A percentile compares a stretch with the other conserved stretches of the same genome.
Evolutionary conservation across 768 basidiomycete species (phyloP).

Genomic region (Infundibulicybe gibba): DNA sequence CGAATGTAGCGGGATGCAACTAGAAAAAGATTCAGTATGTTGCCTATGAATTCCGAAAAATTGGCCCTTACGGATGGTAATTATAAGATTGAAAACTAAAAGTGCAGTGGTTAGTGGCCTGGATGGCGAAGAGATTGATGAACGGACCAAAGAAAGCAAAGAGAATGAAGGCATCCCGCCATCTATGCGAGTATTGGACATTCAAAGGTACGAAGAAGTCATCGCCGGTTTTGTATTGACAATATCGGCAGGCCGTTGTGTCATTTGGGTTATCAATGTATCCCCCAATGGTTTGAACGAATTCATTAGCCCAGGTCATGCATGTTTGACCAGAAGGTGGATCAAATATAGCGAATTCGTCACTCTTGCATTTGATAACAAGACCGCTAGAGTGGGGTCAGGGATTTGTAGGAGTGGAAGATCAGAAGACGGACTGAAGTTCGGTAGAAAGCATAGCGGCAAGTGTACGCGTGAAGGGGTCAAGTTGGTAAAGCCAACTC

Average conservation of each 20-base stretch:
- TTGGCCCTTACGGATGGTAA: conserved; percentile 40
- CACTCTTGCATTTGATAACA: conserved; percentile 53
- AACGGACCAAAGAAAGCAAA: conserved; percentile 52
- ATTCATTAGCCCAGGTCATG: conserved; percentile 62
- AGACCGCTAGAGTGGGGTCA: conserved; percentile 44
- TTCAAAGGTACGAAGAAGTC: conserved; percentile 69
- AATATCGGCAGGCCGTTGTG: conserved; percentile 65
- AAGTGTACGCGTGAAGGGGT: conserved; percentile 68
- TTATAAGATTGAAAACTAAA: conserved; percentile 65
- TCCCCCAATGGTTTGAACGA: conserved; percentile 59
- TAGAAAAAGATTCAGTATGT: conserved; percentile 13
- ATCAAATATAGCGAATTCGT: conserved; percentile 70
- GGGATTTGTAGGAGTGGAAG: conserved; percentile 1
- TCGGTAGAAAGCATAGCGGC: conserved; percentile 77
- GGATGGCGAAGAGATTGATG: conserved; percentile 13
- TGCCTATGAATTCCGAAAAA: background rate
- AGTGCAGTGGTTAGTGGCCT: background rate
- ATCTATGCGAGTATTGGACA: conserved; percentile 55
- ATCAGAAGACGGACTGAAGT: conserved; percentile 46
- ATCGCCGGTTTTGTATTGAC: conserved; percentile 64
- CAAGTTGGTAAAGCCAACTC: conserved; percentile 73
- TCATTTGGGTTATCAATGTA: conserved; percentile 70
- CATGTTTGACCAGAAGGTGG: conserved; percentile 79
- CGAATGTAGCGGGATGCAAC: conserved; percentile 71
- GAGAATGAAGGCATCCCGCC: conserved; percentile 68